These are phyloP conservation scores for Themeda triandra DNA, from an alignment of 176 grass and related monocot genomes.

Conservation along the genomic window DNA sequence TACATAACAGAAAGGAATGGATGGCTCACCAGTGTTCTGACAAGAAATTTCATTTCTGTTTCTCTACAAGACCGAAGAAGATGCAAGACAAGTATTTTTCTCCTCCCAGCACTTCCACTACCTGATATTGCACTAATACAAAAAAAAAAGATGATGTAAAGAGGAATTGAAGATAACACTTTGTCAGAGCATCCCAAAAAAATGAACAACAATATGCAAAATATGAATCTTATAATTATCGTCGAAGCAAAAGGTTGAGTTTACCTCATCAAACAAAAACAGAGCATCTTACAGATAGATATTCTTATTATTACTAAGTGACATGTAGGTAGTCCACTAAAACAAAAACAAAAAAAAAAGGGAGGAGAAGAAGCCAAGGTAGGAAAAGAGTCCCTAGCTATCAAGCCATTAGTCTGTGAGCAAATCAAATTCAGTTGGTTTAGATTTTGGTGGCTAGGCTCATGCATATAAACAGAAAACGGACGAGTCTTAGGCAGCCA, in stretches of 20 bases:
- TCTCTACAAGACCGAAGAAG: conserved; percentile 93
- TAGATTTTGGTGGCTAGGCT: background rate
- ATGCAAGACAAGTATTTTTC: conserved; percentile 78
- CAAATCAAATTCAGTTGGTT: background rate
- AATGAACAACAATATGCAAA: conserved; percentile 11
- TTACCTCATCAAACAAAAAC: background rate
- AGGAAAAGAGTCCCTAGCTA: background rate
- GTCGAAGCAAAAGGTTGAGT: background rate
- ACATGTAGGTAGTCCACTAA: background rate
- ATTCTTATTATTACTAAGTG: conserved; percentile 2
- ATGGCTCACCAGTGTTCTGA: conserved; percentile 81
- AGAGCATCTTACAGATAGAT: background rate
- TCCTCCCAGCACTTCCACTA: conserved; percentile 73
- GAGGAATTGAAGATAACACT: background rate
- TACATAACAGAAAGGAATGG: conserved; percentile 23
- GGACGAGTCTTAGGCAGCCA: background rate
- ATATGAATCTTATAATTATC: background rate
- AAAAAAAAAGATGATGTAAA: conserved; percentile 22
- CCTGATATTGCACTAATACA: conserved; percentile 73
- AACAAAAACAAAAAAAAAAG: background rate
- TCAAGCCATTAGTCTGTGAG: background rate
- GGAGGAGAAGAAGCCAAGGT: background rate
- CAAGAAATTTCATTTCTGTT: conserved; percentile 96
- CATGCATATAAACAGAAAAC: background rate
- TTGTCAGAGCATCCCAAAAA: background rate